A percentile compares a stretch with the other conserved stretches of the same genome.
phyloP scores from a whole-genome alignment of 2,329 filamentous ascomycete genomes.

The Aspergillus vadensis region DNA sequence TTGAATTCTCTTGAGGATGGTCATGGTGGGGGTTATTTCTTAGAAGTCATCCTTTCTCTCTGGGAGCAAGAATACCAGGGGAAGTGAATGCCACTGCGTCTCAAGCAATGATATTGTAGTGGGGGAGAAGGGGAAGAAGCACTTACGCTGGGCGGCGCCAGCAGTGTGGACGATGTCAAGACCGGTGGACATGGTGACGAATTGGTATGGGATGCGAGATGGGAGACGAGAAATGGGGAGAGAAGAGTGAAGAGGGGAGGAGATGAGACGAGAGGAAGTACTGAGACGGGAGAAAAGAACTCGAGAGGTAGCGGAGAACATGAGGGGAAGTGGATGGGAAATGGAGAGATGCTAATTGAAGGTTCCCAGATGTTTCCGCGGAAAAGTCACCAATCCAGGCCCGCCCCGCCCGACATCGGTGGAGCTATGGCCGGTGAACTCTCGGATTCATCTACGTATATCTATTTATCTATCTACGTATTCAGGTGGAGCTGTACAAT shows the following conservation, averaged over 20 bases:
- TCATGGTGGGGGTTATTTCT: neutral
- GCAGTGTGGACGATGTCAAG: constrained; percentile 44
- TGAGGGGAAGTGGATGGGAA: constrained; percentile 19
- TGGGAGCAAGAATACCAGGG: too few relatives aligned
- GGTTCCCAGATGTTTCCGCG: constrained; percentile 16
- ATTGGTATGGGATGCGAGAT: constrained; percentile 15
- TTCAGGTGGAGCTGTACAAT: neutral
- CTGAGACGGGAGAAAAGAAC: constrained; percentile 19
- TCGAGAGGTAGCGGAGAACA: constrained; percentile 29
- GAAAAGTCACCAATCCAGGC: constrained; percentile 12
- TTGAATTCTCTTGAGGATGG: neutral
- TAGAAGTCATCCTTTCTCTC: neutral
- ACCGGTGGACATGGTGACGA: constrained; percentile 41
- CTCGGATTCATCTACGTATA: neutral
- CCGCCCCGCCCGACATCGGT: constrained; percentile 40
- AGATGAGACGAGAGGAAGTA: constrained; percentile 16
- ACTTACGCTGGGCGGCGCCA: constrained; percentile 51
- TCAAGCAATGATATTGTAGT: neutral
- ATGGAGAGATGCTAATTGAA: too few relatives aligned
- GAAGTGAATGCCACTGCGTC: too few relatives aligned
- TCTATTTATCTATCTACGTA: neutral
- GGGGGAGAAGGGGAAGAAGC: neutral
- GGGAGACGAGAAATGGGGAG: constrained; percentile 6
- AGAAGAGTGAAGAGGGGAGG: constrained; percentile 7
- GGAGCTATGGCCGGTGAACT: neutral